phyloP scores from a whole-genome alignment of 2,329 filamentous ascomycete genomes.

The Talaromyces rugulosus region DNA sequence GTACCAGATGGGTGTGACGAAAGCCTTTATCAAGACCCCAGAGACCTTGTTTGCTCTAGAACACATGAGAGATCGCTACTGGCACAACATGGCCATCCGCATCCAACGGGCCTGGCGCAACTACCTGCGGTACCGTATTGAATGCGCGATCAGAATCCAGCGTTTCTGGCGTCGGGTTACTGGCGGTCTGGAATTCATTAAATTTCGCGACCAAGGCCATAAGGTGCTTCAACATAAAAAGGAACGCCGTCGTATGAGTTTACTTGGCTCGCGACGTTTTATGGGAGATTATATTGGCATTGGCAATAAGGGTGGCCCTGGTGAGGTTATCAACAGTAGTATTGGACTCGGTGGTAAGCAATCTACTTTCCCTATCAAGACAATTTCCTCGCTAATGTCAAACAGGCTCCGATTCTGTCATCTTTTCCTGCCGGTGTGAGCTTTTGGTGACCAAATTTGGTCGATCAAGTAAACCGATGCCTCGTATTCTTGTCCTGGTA shows the following conservation, averaged over 20 bases:
- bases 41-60: conserved; percentile 95
- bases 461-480: conserved; percentile 87
- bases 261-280: conserved; percentile 87
- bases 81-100: conserved; percentile 98
- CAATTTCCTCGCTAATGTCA: background rate
- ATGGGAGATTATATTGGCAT: conserved; percentile 92
- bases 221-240: conserved; percentile 76
- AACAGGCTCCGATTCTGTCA: conserved; percentile 58
- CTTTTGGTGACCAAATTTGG: conserved; percentile 91
- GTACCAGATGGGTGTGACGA: conserved; percentile 94
- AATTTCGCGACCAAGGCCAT: conserved; percentile 84
- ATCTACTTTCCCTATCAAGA: background rate
- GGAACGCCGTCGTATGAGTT: conserved; percentile 84
- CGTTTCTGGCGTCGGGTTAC: conserved; percentile 93
- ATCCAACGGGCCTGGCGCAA: conserved; percentile 98
- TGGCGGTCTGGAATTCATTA: conserved; percentile 81
- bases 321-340: conserved; percentile 72
- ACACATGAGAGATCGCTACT: conserved; percentile 96
- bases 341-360: conserved; percentile 63
- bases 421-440: conserved; percentile 91
- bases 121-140: conserved; percentile 85
- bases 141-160: conserved; percentile 91
- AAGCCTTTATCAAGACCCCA: conserved; percentile 96
- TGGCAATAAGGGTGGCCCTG: conserved; percentile 73
- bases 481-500: conserved; percentile 72